These are phyloP conservation scores for Rehmannia glutinosa DNA, from an alignment of 257 asterid species.

Conservation along the genomic window DNA sequence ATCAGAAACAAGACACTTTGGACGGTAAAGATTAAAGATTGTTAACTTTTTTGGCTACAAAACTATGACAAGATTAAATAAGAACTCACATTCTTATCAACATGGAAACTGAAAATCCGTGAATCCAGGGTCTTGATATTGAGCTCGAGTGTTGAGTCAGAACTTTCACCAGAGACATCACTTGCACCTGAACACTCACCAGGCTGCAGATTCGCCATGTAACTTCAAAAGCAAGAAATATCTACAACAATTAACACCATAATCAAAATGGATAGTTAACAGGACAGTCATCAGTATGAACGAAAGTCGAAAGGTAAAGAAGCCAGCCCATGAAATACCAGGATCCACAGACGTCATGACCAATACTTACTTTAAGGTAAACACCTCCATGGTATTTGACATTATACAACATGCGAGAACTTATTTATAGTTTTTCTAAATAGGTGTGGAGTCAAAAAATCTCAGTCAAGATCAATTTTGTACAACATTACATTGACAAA, in stretches of 20 bases:
- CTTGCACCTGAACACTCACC: conserved; percentile 42
- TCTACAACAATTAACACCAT: conserved; percentile 14
- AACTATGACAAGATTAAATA: neutral
- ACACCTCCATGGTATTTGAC: neutral
- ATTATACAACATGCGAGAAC: no score
- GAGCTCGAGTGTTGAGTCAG: conserved; percentile 54
- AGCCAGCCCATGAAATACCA: neutral
- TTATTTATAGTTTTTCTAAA: neutral
- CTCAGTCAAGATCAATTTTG: neutral
- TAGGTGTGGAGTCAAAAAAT: neutral
- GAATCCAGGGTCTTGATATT: conserved; percentile 82
- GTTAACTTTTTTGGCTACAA: neutral
- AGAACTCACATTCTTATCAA: conserved; percentile 56
- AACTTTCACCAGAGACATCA: conserved; percentile 37
- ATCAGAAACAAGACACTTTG: neutral
- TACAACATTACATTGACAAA: neutral
- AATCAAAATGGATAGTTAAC: neutral
- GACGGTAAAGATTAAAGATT: neutral
- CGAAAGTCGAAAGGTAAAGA: neutral
- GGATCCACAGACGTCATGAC: neutral
- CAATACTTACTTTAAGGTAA: neutral
- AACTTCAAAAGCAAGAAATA: conserved; percentile 19
- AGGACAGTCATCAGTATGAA: neutral
- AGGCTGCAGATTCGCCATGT: conserved; percentile 59
- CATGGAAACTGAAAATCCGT: conserved; percentile 43